phyloP scores from a whole-genome alignment of 257 asterid genomes.

The Ophiorrhiza pumila region DNA sequence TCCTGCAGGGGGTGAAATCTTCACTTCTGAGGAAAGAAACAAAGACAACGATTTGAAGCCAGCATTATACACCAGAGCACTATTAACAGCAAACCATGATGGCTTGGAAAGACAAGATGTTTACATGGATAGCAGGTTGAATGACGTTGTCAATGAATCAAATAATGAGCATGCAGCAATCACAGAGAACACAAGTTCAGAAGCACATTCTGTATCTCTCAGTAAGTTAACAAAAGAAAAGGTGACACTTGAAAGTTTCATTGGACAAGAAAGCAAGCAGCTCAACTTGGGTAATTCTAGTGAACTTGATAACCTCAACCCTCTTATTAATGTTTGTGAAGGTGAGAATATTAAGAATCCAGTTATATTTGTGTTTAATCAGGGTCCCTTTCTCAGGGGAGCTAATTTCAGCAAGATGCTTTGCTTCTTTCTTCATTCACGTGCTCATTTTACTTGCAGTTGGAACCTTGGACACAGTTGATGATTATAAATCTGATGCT shows the following conservation, averaged over 20 bases:
- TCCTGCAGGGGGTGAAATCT: slow-evolving; percentile 1
- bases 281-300: background rate
- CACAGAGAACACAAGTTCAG: background rate
- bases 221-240: background rate
- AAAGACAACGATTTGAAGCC: background rate
- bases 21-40: background rate
- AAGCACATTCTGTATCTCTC: background rate
- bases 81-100: background rate
- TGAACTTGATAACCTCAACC: background rate
- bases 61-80: background rate
- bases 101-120: background rate
- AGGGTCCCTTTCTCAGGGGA: background rate
- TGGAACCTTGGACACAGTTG: background rate
- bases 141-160: background rate
- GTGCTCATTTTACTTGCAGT: background rate
- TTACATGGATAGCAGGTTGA: background rate
- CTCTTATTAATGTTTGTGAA: background rate
- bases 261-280: background rate
- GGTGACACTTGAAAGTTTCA: background rate
- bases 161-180: background rate
- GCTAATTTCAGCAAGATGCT: background rate
- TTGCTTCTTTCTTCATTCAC: background rate
- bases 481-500: background rate
- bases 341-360: background rate
- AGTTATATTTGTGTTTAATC: background rate